phyloP scores from a whole-genome alignment of 2,329 filamentous ascomycete genomes.

The Dactylellina haptotyla region DNA sequence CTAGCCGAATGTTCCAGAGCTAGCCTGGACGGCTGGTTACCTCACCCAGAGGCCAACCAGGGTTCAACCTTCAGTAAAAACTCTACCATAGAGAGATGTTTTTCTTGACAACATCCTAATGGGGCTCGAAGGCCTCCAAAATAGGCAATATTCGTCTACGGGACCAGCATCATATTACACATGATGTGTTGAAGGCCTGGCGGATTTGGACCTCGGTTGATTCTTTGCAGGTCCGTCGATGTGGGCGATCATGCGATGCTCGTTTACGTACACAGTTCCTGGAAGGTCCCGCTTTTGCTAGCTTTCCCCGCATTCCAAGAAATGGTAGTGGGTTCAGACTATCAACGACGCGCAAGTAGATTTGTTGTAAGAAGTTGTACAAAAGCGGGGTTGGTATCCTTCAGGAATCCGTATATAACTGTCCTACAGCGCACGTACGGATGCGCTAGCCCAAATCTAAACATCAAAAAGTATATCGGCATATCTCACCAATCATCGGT shows the following conservation, averaged over 20 bases:
- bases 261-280: slow-evolving; percentile 1
- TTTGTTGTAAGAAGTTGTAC: not conserved
- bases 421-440: not conserved
- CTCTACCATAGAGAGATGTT: too few relatives aligned
- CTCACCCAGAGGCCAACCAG: too few relatives aligned
- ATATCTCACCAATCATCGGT: not conserved
- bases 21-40: too few relatives aligned
- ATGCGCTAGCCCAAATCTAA: not conserved
- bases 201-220: slow-evolving; percentile 18
- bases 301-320: slow-evolving; percentile 21
- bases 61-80: too few relatives aligned
- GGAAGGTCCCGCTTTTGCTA: not conserved
- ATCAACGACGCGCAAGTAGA: not conserved
- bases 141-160: too few relatives aligned
- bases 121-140: too few relatives aligned
- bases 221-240: not conserved
- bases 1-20: too few relatives aligned
- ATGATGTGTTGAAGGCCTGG: not conserved
- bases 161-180: too few relatives aligned
- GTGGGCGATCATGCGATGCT: slow-evolving; percentile 24
- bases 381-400: not conserved
- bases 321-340: not conserved
- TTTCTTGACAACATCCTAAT: too few relatives aligned
- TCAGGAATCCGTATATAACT: too few relatives aligned
- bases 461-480: not conserved